Conservation (phyloP, 495 filamentous ascomycete species). For the Neurospora tetraspora region DNA sequence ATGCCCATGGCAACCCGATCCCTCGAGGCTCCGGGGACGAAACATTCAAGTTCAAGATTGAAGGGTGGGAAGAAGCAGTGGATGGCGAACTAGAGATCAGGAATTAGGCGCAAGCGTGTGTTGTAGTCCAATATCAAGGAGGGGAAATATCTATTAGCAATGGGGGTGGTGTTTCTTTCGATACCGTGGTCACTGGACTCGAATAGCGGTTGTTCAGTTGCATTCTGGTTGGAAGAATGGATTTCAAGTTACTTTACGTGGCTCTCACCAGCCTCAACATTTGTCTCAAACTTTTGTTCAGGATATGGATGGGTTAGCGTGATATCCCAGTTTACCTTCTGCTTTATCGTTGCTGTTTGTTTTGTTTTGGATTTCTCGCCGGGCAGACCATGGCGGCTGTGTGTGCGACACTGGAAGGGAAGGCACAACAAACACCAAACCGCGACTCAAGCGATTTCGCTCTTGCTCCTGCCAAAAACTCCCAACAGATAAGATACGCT, state of each 20-base stretch:
- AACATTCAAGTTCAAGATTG: constrained; percentile 53
- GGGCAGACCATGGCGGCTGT: background rate
- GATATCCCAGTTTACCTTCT: background rate
- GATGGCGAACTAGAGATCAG: background rate
- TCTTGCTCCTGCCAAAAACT: background rate
- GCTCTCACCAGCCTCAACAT: background rate
- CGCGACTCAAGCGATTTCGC: background rate
- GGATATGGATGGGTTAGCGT: background rate
- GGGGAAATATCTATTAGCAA: background rate
- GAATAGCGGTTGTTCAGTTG: background rate
- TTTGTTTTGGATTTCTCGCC: background rate
- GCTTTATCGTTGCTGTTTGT: background rate
- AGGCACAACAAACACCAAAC: background rate
- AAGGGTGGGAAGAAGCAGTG: constrained; percentile 29
- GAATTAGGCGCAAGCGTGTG: background rate
- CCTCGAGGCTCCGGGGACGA: constrained; percentile 50
- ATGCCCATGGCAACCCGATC: constrained; percentile 52
- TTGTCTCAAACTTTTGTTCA: background rate
- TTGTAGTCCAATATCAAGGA: background rate
- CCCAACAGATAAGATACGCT: background rate
- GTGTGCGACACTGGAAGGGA: background rate
- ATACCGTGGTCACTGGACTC: background rate
- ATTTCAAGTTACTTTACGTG: background rate
- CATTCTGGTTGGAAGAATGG: background rate
- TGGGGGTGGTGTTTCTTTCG: background rate